A percentile compares a stretch with the other conserved stretches of the same genome.
Conservation (phyloP, 2,329 filamentous ascomycete species). For the Colletotrichum scovillei region DNA sequence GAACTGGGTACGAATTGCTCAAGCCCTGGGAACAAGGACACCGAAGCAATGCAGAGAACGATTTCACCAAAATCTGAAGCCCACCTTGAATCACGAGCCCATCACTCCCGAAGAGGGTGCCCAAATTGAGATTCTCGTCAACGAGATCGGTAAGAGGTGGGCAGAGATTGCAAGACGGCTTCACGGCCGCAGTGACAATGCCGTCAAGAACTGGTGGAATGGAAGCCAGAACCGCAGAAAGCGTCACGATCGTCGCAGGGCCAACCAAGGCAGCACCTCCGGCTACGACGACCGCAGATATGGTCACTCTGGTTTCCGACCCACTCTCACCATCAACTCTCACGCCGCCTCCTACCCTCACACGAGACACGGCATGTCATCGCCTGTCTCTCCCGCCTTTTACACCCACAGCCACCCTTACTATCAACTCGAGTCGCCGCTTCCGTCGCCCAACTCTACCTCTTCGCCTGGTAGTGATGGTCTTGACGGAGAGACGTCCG, state of each 20-base stretch:
- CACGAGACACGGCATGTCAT: conserved; percentile 31
- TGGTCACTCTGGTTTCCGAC: conserved; percentile 29
- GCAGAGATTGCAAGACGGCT: conserved; percentile 89
- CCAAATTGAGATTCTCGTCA: conserved; percentile 81
- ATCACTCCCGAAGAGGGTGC: conserved; percentile 78
- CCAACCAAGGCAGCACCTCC: conserved; percentile 37
- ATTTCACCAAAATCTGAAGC: conserved; percentile 93
- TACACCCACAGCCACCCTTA: conserved; percentile 35
- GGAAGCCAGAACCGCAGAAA: conserved; percentile 86
- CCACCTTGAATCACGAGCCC: conserved; percentile 77
- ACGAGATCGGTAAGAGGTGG: conserved; percentile 86
- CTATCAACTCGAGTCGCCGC: conserved; percentile 45
- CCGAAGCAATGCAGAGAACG: conserved; percentile 96
- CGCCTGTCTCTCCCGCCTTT: conserved; percentile 35
- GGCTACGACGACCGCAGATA: conserved; percentile 37
- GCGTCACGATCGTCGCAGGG: conserved; percentile 57
- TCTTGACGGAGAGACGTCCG: conserved; percentile 72
- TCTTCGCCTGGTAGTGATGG: conserved; percentile 64
- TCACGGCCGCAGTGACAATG: conserved; percentile 89
- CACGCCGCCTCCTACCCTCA: conserved; percentile 35
- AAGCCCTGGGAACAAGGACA: conserved; percentile 79
- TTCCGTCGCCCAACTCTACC: conserved; percentile 53
- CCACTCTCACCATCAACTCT: conserved; percentile 44
- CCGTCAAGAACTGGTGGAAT: conserved; percentile 99
- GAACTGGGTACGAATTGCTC: conserved; percentile 92